Conservation (phyloP, 495 filamentous ascomycete species). For the Penicillium cinerascens region DNA sequence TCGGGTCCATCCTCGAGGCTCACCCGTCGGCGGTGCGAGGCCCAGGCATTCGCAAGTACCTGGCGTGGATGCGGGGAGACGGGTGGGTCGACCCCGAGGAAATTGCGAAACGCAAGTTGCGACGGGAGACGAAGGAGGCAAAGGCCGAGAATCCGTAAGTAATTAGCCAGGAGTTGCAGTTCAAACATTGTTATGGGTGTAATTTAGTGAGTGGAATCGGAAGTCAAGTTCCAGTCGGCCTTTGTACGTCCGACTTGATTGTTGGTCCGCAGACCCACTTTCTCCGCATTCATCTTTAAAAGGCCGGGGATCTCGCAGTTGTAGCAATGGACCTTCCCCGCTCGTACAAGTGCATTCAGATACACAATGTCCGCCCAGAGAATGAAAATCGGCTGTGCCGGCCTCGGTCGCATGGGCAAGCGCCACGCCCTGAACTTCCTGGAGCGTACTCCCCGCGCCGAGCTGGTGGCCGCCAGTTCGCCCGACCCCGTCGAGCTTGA, state of each 20-base stretch:
- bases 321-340: neutral
- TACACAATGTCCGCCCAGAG: constrained; percentile 41
- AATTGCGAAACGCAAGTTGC: constrained; percentile 30
- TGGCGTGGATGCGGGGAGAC: constrained; percentile 73
- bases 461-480: constrained; percentile 51
- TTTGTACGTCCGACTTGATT: constrained; percentile 18
- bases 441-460: constrained; percentile 47
- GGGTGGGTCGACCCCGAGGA: constrained; percentile 52
- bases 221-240: neutral
- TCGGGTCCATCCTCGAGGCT: constrained; percentile 74
- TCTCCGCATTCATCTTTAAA: constrained; percentile 18
- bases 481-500: constrained; percentile 47
- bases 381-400: constrained; percentile 49
- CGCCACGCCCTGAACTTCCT: constrained; percentile 54
- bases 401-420: constrained; percentile 58
- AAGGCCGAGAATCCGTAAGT: constrained; percentile 4
- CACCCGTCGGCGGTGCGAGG: constrained; percentile 66
- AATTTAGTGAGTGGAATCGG: neutral
- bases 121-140: constrained; percentile 25
- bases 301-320: constrained; percentile 2
- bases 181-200: too few species aligned
- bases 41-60: constrained; percentile 61
- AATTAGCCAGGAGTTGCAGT: neutral
- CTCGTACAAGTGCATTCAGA: neutral
- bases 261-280: neutral